Conservation (phyloP, 2,329 filamentous ascomycete species). For the Xylaria sp. region DNA sequence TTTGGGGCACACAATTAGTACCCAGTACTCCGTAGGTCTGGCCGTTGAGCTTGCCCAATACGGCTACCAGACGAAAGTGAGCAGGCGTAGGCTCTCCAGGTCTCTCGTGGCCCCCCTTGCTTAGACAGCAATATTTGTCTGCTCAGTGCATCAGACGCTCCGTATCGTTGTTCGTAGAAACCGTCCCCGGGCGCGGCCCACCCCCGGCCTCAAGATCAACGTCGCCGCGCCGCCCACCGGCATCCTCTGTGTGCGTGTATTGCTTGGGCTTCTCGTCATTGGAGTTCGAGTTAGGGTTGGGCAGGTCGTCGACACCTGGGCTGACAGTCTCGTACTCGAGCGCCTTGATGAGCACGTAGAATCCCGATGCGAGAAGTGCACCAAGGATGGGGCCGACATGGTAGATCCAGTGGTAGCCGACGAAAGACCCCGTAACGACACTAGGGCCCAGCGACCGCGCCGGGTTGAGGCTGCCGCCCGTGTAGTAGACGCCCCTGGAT, state of each 20-base stretch:
- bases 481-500: constrained; percentile 49
- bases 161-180: constrained; percentile 2
- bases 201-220: neutral
- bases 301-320: constrained; percentile 22
- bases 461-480: constrained; percentile 51
- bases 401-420: constrained; percentile 52
- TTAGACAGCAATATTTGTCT: neutral
- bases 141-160: neutral
- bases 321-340: constrained; percentile 46
- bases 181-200: neutral
- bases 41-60: neutral
- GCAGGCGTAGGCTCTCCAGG: neutral
- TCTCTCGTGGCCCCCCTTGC: neutral
- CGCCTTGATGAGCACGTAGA: constrained; percentile 43
- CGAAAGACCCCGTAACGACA: constrained; percentile 45
- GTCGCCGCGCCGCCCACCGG: neutral
- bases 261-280: constrained; percentile 1
- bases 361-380: constrained; percentile 51
- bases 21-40: neutral
- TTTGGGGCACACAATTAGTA: neutral
- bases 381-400: constrained; percentile 55
- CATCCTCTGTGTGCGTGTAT: neutral
- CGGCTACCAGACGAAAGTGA: neutral
- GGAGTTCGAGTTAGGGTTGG: neutral
- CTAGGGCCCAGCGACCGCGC: constrained; percentile 51